Evolutionary conservation across 805 yeast genomes (phyloP), one percentile per base, ranked within the genome.

Genomic region (Wickerhamomyces rabaulensis): DNA sequence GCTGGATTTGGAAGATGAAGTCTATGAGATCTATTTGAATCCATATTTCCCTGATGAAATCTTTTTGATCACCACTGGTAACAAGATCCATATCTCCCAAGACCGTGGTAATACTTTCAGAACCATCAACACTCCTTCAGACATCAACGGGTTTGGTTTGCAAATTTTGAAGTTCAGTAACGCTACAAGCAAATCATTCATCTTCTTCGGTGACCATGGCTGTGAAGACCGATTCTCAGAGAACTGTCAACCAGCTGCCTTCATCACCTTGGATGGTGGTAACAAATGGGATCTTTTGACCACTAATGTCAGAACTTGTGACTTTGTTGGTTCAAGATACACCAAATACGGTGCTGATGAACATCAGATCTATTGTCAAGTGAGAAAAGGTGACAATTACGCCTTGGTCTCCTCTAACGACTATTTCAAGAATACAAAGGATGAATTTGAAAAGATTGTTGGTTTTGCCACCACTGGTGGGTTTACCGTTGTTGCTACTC

Each of bases 391-490:
- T 6, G 65, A 60, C 4, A 57, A 54, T 19, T 43, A 58, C n/a
- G 54, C 62, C 20, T 63, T 79, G 43, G 56, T 51, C 2, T 41
- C 57, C 1, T 55, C 63, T 1, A n/a, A 50, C 6, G 62, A 61
- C 39, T 43, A 45, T 8, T 61, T 59, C 25, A 19, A 37, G 8
- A 42, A 49, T 4, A 64, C 69, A 12, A 65, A 60, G 8, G 69
- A 63, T 0, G 50, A 74, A 3, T 82, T 84, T 54, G 82, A 82
- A 2, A 67, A 74, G 37, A 77, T 85, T 39, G 78, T 85, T 35
- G 97, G 96, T 0, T 82, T 80, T 56, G 91, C 95, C 9, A 66
- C 80, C 9, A 80, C 84, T 15, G 82, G 85, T 9, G 81, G 78
- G 23, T 92, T 76, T 57, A 70, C 87, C 19, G 76, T 92, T 35